A percentile compares a stretch with the other conserved stretches of the same genome.
Conservation (phyloP, 2,329 filamentous ascomycete species). For the Cercospora janseana region DNA sequence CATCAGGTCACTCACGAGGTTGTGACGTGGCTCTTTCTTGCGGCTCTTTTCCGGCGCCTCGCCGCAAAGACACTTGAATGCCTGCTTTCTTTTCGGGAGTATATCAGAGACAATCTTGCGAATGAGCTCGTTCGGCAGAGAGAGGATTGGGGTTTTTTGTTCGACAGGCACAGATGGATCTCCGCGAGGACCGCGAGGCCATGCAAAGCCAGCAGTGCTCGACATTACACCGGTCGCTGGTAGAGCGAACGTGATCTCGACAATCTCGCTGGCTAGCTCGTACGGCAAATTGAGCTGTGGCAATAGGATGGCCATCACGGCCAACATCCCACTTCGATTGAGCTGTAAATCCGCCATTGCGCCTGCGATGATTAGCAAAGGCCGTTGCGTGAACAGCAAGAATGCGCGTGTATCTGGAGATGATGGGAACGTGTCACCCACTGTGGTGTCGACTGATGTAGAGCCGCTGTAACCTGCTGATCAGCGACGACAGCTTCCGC, state of each 20-base stretch:
- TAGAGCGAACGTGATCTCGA: not conserved
- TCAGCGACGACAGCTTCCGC: too few species aligned
- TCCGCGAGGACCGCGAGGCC: not conserved
- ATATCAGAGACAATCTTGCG: constrained; percentile 22
- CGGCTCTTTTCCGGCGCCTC: constrained; percentile 8
- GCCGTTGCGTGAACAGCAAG: too few species aligned
- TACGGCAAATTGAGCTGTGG: too few species aligned
- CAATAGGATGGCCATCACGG: not conserved
- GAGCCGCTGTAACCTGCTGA: too few species aligned
- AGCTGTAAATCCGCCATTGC: not conserved
- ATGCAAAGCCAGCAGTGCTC: not conserved
- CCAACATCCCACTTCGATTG: not conserved
- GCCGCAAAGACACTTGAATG: constrained; percentile 19
- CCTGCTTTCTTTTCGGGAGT: constrained; percentile 19
- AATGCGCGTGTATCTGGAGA: too few species aligned
- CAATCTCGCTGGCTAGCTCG: too few species aligned
- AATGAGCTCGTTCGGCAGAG: constrained; percentile 28
- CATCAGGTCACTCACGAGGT: constrained; percentile 30
- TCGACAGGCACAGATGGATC: constrained; percentile 19
- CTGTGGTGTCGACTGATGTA: too few species aligned
- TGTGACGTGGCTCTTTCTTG: constrained; percentile 16
- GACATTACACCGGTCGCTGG: not conserved
- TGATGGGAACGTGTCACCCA: too few species aligned
- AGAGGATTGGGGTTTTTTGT: constrained; percentile 10
- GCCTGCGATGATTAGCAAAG: too few species aligned